These are phyloP conservation scores for Abrus precatorius DNA, from an alignment of 306 rosid genomes.

Conservation along the genomic window DNA sequence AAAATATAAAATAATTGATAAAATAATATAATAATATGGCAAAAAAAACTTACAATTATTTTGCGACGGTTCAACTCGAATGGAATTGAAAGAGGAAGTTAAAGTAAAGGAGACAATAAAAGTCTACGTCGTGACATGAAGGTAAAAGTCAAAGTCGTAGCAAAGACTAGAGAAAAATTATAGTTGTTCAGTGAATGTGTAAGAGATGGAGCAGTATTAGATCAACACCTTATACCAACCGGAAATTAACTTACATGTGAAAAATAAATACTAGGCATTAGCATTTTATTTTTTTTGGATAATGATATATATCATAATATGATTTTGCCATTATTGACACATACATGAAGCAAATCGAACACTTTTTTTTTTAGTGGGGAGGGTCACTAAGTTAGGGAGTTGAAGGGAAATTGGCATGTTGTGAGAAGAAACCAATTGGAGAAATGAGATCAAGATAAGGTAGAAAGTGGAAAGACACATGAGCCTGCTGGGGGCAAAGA, in stretches of 20 bases:
- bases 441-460: background rate
- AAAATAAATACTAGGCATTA: no score
- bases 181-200: no score
- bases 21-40: background rate
- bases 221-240: no score
- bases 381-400: background rate
- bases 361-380: background rate
- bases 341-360: background rate
- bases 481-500: background rate
- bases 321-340: background rate
- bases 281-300: no score
- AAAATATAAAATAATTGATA: background rate
- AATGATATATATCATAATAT: background rate
- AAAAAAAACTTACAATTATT: no score
- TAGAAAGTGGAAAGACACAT: background rate
- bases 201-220: no score
- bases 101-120: no score
- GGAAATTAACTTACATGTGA: no score
- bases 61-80: no score
- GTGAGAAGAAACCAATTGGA: background rate
- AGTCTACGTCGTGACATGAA: background rate
- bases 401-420: background rate
- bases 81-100: background rate
- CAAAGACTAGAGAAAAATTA: background rate
- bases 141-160: background rate